Base-by-base conservation (phyloP, 495 filamentous ascomycete species). In the Neurospora sp. region DNA sequence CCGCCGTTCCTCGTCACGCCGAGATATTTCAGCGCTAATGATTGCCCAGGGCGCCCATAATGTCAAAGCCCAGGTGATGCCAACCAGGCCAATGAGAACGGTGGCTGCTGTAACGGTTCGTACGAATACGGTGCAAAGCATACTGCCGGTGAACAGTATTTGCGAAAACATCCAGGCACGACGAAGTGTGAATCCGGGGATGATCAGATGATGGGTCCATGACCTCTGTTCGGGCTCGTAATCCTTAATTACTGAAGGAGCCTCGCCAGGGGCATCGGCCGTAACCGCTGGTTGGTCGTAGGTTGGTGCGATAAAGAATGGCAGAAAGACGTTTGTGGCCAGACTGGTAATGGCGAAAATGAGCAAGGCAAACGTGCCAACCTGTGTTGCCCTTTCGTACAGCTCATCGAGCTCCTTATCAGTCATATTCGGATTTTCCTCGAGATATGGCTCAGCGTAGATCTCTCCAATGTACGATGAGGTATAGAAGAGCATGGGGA, bases 21-120 rank as follows among this genome's bases (percentile, higher is more conserved):
- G 91, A 70, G 89, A 89, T 54, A 97, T 93, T 82, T 97, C 94
- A 41, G 92, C 91, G 70, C 91, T 91, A 78, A 97, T 97, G 75
- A 97, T 90, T 42, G 94, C 94, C 85, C 95, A 97, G 0, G 94
- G 94, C 0, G 93, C 94, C 94, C 94, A 97, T 39, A 94, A 86
- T 23, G 93, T 93, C 70, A 97, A 82, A 31, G 94, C 93, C 94
- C 94, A 97, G 14, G 91, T 92, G 72, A 97, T 89, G 20, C 94
- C 94, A 74, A 96, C 87, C 14, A 96, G 79, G 7, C 88, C 92
- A 69, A 96, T 91, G 14, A 95, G 88, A 20, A 90, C 84, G 0
- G 92, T 95, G 5, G 90, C 94, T 9, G 86, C 88, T 72, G 85
- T 82, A 38, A 90, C 86, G 8, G 86, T 88, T 72, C 83, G 87